Base-by-base conservation (phyloP, 768 basidiomycete genomes). In the Paxillus involutus region DNA sequence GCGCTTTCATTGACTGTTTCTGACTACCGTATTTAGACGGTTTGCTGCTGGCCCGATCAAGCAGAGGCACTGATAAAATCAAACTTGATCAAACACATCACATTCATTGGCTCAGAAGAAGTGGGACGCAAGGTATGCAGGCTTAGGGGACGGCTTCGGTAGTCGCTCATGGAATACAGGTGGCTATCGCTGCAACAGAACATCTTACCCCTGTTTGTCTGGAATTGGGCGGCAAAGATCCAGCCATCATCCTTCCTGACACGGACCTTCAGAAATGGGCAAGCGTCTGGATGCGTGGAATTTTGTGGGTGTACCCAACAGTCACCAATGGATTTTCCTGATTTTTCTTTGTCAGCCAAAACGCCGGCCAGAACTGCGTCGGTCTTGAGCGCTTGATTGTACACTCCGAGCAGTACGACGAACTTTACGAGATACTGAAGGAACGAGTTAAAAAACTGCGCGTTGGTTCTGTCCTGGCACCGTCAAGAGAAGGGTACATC, bases 221-320 rank as follows among this genome's bases (percentile, higher is more conserved):
- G 21, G 96, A 98, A 71, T 81, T 99, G 1, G 96, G 96, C 32
- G 92, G 94, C 33, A 96, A 98, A 69, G 96, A 99, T 66, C 93
- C 95, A 1, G 88, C 89, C 2, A 81, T 99, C 62, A 83, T 99
- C 54, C 80, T 98, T 29, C 91, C 92, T 6, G 82, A 81, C 29
- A 94, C 94, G 9, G 85, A 98, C 61, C 73, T 97, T 21, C 73
- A 88, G 41, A 85, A 82, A 67, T 95, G 89, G 81, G 76, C 83
- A 14, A 86, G 88, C 56, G 70, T 89, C 10, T 91, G 88, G 83
- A 87, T 97, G 85, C 85, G 95, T 46, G 96, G 91, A 39, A 82
- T 91, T 51, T 98, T 91, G 94, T 96, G 21, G 21, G 71, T 68
- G 91, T 78, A 14, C 32, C 42, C 51, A 44, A 14, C 47, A 17